Evolutionary conservation across 306 rosid genomes (phyloP).

Genomic region (Cajanus cajan): DNA sequence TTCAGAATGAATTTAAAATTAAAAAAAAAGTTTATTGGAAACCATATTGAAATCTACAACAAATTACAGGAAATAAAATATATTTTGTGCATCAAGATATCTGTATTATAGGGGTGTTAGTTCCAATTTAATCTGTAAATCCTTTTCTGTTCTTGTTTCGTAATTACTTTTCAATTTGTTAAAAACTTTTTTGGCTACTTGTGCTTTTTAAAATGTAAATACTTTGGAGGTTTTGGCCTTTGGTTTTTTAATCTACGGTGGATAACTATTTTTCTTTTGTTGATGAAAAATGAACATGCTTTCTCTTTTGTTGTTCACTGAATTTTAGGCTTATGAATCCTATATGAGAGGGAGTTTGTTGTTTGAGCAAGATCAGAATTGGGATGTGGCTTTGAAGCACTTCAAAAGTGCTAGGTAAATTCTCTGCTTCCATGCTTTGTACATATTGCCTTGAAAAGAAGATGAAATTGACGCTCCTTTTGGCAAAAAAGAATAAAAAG

Average conservation of each 20-base stretch:
- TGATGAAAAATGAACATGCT: slow-evolving; percentile 15
- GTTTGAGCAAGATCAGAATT: slow-evolving; percentile 94
- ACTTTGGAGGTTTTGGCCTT: slow-evolving; percentile 15
- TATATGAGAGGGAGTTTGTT: slow-evolving; percentile 92
- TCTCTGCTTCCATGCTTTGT: slow-evolving; percentile 19
- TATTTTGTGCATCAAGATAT: slow-evolving; percentile 16
- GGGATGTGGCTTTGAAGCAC: slow-evolving; percentile 86
- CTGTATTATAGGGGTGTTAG: not conserved
- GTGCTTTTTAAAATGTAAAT: slow-evolving; percentile 5
- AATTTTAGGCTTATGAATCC: slow-evolving; percentile 86
- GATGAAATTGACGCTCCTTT: not conserved
- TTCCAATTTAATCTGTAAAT: slow-evolving; percentile 20
- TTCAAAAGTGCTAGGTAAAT: slow-evolving; percentile 96
- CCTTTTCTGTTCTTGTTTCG: slow-evolving; percentile 15
- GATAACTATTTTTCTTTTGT: not conserved
- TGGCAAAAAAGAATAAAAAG: not conserved
- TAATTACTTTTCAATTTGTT: not conserved
- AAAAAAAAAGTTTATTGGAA: not conserved
- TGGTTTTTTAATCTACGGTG: not conserved
- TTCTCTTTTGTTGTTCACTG: slow-evolving; percentile 20
- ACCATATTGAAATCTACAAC: not conserved
- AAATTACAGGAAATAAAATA: slow-evolving; percentile 3
- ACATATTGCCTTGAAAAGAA: not conserved
- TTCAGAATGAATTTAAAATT: not conserved
- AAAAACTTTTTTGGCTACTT: not conserved